These are phyloP conservation scores for Avicennia marina DNA, from an alignment of 257 asterid species.

Conservation along the genomic window DNA sequence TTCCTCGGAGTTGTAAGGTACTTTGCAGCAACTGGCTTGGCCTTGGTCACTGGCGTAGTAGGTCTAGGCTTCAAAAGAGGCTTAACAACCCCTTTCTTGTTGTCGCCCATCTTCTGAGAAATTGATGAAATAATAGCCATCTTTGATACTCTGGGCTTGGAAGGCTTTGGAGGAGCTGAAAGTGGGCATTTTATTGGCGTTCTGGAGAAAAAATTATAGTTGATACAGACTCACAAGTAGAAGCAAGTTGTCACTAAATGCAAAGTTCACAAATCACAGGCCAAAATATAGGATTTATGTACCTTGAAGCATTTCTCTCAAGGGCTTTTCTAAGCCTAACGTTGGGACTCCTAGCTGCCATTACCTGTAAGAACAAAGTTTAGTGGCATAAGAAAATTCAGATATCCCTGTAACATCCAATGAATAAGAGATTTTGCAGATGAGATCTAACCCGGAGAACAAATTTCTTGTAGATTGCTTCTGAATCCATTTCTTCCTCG, in stretches of 20 bases:
- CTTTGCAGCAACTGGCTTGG: slow-evolving; percentile 76
- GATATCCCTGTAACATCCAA: too few species aligned
- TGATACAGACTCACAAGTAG: neutral
- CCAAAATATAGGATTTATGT: neutral
- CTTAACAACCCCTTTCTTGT: slow-evolving; percentile 30
- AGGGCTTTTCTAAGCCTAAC: slow-evolving; percentile 65
- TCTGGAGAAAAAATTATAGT: slow-evolving; percentile 49
- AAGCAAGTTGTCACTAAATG: neutral
- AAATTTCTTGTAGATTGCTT: slow-evolving; percentile 70
- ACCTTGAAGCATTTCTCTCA: slow-evolving; percentile 65
- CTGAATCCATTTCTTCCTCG: slow-evolving; percentile 90
- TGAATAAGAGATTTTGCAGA: slow-evolving; percentile 3
- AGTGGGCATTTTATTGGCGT: slow-evolving; percentile 65
- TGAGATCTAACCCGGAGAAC: slow-evolving; percentile 78
- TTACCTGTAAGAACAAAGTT: slow-evolving; percentile 50
- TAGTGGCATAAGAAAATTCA: neutral
- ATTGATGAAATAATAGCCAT: slow-evolving; percentile 53
- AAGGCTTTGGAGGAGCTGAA: slow-evolving; percentile 84
- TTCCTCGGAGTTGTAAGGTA: slow-evolving; percentile 89
- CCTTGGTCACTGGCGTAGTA: slow-evolving; percentile 54
- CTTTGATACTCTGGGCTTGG: slow-evolving; percentile 60
- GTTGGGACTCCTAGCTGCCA: slow-evolving; percentile 98
- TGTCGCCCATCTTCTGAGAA: slow-evolving; percentile 40
- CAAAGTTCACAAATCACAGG: neutral
- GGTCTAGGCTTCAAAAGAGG: slow-evolving; percentile 33